A percentile compares a stretch with the other conserved stretches of the same genome.
phyloP scores from a whole-genome alignment of 1,284 basidiomycete genomes.

The Puccinia brachypodii region DNA sequence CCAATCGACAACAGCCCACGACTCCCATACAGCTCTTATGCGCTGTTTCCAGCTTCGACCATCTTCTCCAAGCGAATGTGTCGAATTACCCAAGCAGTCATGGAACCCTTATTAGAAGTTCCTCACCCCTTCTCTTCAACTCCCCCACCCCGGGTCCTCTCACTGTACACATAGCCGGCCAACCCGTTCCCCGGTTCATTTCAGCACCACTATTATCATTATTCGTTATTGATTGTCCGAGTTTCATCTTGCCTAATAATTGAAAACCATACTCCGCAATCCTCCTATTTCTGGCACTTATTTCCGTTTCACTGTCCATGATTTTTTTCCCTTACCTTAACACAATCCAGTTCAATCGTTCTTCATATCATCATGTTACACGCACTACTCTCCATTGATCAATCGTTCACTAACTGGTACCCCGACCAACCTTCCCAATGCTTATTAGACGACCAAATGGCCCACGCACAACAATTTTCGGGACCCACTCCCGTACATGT shows the following conservation, averaged over 20 bases:
- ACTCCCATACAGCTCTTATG: constrained; percentile 27
- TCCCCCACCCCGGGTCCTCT: not conserved
- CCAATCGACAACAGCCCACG: constrained; percentile 9
- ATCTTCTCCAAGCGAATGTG: constrained; percentile 9
- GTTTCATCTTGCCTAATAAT: constrained; percentile 15
- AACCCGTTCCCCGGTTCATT: not conserved
- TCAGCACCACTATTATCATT: not conserved
- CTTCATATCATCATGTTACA: constrained; percentile 42
- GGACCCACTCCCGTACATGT: constrained; percentile 47
- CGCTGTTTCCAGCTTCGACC: not conserved
- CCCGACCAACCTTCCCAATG: constrained; percentile 13
- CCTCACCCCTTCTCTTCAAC: not conserved
- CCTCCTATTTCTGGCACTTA: constrained; percentile 1
- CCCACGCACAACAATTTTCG: constrained; percentile 46
- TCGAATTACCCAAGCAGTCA: not conserved
- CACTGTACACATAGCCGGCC: not conserved
- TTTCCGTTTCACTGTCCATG: not conserved
- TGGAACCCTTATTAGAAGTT: constrained; percentile 10
- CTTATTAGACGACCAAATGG: constrained; percentile 36
- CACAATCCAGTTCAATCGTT: constrained; percentile 7
- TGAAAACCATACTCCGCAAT: not conserved
- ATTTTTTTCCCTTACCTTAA: not conserved
- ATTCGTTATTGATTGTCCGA: constrained; percentile 1
- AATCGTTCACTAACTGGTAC: constrained; percentile 38
- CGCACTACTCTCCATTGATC: constrained; percentile 30